Base-by-base conservation (phyloP, 179 eudicot species). In the Heliamphora pulchella region DNA sequence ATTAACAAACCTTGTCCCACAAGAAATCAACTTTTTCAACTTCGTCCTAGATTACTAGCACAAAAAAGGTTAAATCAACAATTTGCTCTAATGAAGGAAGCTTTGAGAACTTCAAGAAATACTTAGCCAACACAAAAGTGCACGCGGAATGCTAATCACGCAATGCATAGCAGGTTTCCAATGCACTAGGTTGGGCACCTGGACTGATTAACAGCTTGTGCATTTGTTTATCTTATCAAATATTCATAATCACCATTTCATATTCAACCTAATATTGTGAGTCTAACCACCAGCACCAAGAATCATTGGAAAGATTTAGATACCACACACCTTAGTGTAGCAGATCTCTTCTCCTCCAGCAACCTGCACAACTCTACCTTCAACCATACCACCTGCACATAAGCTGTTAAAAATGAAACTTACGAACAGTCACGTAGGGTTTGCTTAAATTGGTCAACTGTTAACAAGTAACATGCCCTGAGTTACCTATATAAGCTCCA, bases 311-410 rank as follows among this genome's bases (percentile, higher is more conserved):
- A 73, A 81, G 59, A 63, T 31, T 46, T 50, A 11, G 62, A 69
- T 62, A 78, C 51, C 9, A 85, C 91, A 70, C 79, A 94, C 98
- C 98, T 94, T 73, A 94, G 86, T 66, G 83, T 81, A 64, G 98
- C 93, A 71, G 84, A 77, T 83, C 93, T 88, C 88, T 89, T 94
- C 81, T 94, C 98, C 87, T 94, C 97, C 82, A 94, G 89, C 87
- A 90, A 70, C 75, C 82, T 88, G 82, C 93, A 87, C 75, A 91
- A 86, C 88, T 93, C 91, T 55, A 83, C 92, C 87, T 90, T 94
- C 86, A 93, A 85, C 91, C 92, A 91, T 79, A 85, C 86, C 46
- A 94, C 97, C 98, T 94, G 90, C 87, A 82, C 64, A 50, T 51
- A 78, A 83, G 50, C 78, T 69, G 71, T 73, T 74, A 74, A 76